These are phyloP conservation scores for Striga hermonthica DNA, from an alignment of 305 asterid species.

Conservation along the genomic window DNA sequence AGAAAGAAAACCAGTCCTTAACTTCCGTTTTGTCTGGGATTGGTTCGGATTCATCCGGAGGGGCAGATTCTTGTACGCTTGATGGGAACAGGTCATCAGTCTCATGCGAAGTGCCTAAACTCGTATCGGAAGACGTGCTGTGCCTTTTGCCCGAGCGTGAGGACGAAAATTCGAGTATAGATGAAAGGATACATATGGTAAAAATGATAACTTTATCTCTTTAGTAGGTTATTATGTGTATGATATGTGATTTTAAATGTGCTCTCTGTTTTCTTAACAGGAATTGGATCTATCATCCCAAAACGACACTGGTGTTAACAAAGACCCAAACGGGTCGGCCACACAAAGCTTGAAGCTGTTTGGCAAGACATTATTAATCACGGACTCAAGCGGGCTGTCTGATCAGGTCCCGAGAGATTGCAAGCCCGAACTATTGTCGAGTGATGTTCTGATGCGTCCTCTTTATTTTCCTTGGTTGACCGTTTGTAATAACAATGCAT, in stretches of 20 bases:
- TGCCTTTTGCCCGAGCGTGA: slow-evolving; percentile 34
- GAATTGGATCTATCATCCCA: slow-evolving; percentile 35
- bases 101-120: slow-evolving; percentile 44
- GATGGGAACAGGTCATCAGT: slow-evolving; percentile 46
- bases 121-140: slow-evolving; percentile 35
- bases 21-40: slow-evolving; percentile 63
- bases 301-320: slow-evolving; percentile 10
- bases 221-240: too few species aligned
- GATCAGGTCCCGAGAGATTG: slow-evolving; percentile 23
- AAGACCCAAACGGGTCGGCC: slow-evolving; percentile 35
- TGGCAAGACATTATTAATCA: slow-evolving; percentile 67
- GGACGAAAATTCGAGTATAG: slow-evolving; percentile 43
- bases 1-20: slow-evolving; percentile 63
- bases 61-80: slow-evolving; percentile 39
- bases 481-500: slow-evolving; percentile 29
- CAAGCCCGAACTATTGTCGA: slow-evolving; percentile 28
- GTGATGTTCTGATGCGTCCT: slow-evolving; percentile 3
- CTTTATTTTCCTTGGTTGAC: slow-evolving; percentile 44
- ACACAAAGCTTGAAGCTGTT: slow-evolving; percentile 61
- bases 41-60: slow-evolving; percentile 50
- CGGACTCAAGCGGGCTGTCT: slow-evolving; percentile 36
- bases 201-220: slow-evolving; percentile 14
- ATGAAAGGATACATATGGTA: slow-evolving; percentile 48
- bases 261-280: slow-evolving; percentile 28
- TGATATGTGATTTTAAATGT: not conserved